Evolutionary conservation across 148 eudicot genomes (phyloP).

Genomic region (Amaranthus cruentus): DNA sequence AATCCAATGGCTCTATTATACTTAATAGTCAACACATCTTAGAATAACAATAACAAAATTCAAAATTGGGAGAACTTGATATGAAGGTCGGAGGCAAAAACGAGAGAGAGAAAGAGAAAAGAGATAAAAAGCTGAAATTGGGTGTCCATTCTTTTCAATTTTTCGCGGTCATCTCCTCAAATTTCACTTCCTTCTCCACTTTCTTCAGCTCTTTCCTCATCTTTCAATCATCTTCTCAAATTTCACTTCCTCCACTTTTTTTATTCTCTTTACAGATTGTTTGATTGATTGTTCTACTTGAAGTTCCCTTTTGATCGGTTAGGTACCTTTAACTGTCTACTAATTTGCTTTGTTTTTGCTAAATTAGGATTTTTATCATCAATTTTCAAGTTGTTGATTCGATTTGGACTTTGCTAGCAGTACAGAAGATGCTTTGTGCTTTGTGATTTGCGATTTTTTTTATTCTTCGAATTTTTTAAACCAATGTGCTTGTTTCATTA

Average conservation of each 20-base stretch:
- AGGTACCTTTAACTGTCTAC: not conserved
- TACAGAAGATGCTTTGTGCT: not conserved
- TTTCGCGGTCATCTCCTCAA: slow-evolving; percentile 23
- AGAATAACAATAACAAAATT: too few relatives aligned
- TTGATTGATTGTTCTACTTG: slow-evolving; percentile 4
- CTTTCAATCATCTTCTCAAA: not conserved
- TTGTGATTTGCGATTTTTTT: slow-evolving; percentile 2
- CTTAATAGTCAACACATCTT: too few relatives aligned
- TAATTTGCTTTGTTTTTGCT: slow-evolving; percentile 7
- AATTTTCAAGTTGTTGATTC: not conserved
- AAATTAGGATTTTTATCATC: not conserved
- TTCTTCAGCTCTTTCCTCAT: not conserved
- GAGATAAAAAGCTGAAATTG: slow-evolving; percentile 13
- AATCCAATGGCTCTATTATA: too few relatives aligned
- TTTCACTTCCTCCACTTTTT: not conserved
- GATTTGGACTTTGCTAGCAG: not conserved
- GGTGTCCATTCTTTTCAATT: slow-evolving; percentile 15
- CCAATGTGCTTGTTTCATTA: slow-evolving; percentile 9
- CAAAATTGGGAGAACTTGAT: not conserved
- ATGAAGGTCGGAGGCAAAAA: slow-evolving; percentile 1
- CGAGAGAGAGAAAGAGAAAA: not conserved
- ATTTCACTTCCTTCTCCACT: not conserved
- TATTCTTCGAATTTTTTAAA: not conserved
- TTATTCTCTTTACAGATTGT: not conserved
- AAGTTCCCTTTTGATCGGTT: slow-evolving; percentile 15